phyloP scores from a whole-genome alignment of 2,329 filamentous ascomycete genomes.

The Colletotrichum brevisporum region DNA sequence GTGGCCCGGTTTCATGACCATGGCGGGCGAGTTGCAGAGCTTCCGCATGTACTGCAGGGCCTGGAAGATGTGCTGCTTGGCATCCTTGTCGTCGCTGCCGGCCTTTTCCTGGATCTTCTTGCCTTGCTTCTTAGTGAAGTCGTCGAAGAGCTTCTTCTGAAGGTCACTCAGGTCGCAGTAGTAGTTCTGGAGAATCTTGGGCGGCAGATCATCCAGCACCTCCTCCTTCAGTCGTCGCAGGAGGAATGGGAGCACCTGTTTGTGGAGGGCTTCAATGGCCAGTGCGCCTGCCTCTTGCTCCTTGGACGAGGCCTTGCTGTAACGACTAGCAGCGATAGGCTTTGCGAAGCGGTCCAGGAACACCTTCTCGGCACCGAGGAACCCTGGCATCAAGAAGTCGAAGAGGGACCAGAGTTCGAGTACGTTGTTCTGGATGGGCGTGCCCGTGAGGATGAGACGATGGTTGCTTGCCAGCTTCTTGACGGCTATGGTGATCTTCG shows the following conservation, averaged over 20 bases:
- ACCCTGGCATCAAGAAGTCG: constrained; percentile 99
- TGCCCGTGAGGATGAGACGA: constrained; percentile 94
- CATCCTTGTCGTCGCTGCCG: constrained; percentile 87
- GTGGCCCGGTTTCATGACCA: constrained; percentile 96
- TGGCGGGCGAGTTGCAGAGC: constrained; percentile 95
- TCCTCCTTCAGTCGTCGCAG: constrained; percentile 97
- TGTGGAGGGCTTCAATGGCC: constrained; percentile 97
- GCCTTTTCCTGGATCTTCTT: constrained; percentile 90
- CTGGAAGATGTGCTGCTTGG: constrained; percentile 99
- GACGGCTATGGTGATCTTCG: constrained; percentile 94
- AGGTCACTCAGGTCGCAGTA: constrained; percentile 98
- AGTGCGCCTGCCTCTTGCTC: constrained; percentile 97
- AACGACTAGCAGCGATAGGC: constrained; percentile 93
- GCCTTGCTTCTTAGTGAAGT: constrained; percentile 94
- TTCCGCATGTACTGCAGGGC: constrained; percentile 99
- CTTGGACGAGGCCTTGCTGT: constrained; percentile 97
- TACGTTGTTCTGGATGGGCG: constrained; percentile 98
- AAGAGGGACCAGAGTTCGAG: constrained; percentile 98
- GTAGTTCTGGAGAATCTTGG: constrained; percentile 99
- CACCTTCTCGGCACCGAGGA: constrained; percentile 94
- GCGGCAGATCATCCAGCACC: constrained; percentile 93
- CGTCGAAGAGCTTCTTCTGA: constrained; percentile 94
- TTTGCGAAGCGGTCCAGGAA: constrained; percentile 96
- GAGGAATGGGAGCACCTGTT: constrained; percentile 96
- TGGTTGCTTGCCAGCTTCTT: constrained; percentile 94